Evolutionary conservation across 805 yeast genomes (phyloP), one percentile per base, ranked within the genome.

Genomic region (Yarrowia porcina): DNA sequence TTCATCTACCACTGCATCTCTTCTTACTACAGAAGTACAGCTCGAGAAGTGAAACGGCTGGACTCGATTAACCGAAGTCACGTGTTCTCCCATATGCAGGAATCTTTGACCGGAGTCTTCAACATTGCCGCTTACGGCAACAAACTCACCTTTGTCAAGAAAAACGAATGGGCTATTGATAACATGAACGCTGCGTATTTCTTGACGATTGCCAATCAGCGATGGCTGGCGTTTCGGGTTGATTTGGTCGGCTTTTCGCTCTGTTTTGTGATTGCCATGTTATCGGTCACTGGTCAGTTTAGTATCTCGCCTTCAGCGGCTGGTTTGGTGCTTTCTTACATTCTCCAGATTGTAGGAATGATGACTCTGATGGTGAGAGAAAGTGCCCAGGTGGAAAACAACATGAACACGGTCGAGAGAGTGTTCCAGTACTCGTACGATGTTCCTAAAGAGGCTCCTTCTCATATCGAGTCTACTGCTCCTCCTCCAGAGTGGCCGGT

Each of bases 351-450:
- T 57, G 78, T 84, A 18, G 80, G 86, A 9, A 75, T 81, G 72
- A 78, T 86, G 67, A 79, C 92, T 63, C 92, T 97, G 97, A 78
- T 90, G 68, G 77, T 87, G 64, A 81, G 88, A 67, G 78, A 87
- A 25, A 72, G 82, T 68, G 87, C 92, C 1, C 86, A 83, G 69
- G 80, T 85, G 41, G 94, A 89, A 70, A 88, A 87, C 71, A 87
- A 86, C 68, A 78, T 88, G 85, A 87, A 86, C 68, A 83, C 90
- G 0, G 88, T 81, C 35, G 89, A 86, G 71, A 77, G 90, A 75
- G 70, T 86, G 32, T 77, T 80, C 61, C 81, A 83, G 65, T 86
- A 85, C 72, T 88, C 88, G 0, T 76, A 73, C 64, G 76, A 81
- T 17, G 73, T 87, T 63, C 84, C 83, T 1, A 83, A 82, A 69